A percentile compares a stretch with the other conserved stretches of the same genome.
Conservation (phyloP, 176 grass and related monocot genomes). For the Panicum miliaceum region DNA sequence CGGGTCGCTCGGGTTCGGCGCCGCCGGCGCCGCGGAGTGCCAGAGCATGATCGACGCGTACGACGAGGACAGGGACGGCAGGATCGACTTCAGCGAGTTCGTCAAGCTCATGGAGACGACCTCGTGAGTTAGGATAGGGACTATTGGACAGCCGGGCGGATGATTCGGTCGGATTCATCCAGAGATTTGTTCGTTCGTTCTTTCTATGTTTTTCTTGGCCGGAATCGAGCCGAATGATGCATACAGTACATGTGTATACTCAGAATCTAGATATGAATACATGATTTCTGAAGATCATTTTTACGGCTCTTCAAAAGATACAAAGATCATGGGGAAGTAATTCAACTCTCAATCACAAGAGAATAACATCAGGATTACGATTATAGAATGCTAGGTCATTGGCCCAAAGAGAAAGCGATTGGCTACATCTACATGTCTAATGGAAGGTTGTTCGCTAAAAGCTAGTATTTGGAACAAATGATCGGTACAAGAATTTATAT, state of each 20-base stretch:
- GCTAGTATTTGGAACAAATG: neutral
- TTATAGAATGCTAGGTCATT: neutral
- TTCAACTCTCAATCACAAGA: neutral
- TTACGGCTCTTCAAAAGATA: neutral
- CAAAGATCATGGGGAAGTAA: neutral
- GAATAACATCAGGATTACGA: neutral
- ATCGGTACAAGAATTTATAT: neutral
- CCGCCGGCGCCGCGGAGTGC: constrained; percentile 45
- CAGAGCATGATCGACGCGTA: constrained; percentile 71
- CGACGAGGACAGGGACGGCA: constrained; percentile 73
- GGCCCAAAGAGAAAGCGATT: too few relatives aligned
- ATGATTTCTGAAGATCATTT: neutral
- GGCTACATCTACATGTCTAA: neutral
- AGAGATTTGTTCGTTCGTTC: constrained; percentile 35
- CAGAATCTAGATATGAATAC: neutral
- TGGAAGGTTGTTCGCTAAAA: neutral
- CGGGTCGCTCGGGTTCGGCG: constrained; percentile 57
- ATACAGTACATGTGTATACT: neutral
- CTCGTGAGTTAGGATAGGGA: constrained; percentile 26
- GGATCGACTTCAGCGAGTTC: constrained; percentile 78
- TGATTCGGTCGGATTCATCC: neutral
- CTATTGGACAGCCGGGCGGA: neutral
- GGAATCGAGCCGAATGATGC: constrained; percentile 38
- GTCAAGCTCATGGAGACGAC: constrained; percentile 61
- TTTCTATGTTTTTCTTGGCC: constrained; percentile 34